These are phyloP conservation scores for Arabis alpina DNA, from an alignment of 345 rosid genomes.

Conservation along the genomic window DNA sequence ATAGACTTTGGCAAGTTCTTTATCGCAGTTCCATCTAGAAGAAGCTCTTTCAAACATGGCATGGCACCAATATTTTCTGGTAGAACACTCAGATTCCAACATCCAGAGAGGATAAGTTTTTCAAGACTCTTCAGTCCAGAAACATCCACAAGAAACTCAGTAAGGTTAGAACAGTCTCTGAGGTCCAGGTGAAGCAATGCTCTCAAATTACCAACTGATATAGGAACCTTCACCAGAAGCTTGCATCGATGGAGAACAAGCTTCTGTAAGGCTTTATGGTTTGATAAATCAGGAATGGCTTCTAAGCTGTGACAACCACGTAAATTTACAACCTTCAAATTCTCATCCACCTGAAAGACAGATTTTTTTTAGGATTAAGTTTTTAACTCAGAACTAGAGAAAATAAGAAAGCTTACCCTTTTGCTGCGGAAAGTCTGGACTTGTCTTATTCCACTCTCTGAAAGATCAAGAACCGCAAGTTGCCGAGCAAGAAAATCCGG, in stretches of 20 bases:
- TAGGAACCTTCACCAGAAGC: conserved; percentile 14
- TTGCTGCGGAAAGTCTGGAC: conserved; percentile 40
- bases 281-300: conserved; percentile 42
- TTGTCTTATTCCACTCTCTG: conserved; percentile 53
- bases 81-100: conserved; percentile 37
- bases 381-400: neutral
- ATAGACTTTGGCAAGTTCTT: conserved; percentile 31
- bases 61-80: conserved; percentile 40
- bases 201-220: conserved; percentile 31
- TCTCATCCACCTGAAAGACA: conserved; percentile 29
- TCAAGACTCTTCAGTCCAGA: conserved; percentile 37
- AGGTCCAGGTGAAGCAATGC: conserved; percentile 33
- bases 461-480: conserved; percentile 76
- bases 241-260: conserved; percentile 37
- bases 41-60: conserved; percentile 34
- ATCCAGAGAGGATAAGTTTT: conserved; percentile 44
- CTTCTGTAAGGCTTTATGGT: conserved; percentile 33
- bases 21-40: conserved; percentile 40
- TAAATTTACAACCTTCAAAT: neutral
- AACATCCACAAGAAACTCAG: conserved; percentile 42
- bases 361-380: neutral
- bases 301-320: conserved; percentile 13
- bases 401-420: conserved; percentile 39
- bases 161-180: conserved; percentile 28
- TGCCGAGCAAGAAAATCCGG: conserved; percentile 42